Evolutionary conservation across 2,329 filamentous ascomycete genomes (phyloP).

Genomic region (Alternaria panax): DNA sequence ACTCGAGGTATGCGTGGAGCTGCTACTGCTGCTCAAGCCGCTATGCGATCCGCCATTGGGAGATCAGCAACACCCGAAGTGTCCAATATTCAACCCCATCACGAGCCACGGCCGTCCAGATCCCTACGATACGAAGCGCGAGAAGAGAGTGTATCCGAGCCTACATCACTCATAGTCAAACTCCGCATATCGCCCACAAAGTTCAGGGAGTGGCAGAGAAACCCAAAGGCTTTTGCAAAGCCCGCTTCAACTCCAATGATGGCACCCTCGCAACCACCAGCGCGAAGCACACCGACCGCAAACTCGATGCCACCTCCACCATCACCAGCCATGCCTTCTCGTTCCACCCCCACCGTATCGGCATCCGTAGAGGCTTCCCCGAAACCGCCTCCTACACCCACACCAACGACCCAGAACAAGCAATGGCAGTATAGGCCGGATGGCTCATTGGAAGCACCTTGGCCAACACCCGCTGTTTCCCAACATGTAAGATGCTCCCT

Average conservation of each 20-base stretch:
- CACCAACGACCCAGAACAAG: constrained; percentile 39
- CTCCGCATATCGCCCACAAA: constrained; percentile 77
- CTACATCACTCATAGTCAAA: constrained; percentile 70
- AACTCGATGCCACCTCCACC: constrained; percentile 65
- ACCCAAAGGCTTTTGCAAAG: constrained; percentile 56
- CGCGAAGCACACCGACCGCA: constrained; percentile 59
- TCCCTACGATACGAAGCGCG: constrained; percentile 68
- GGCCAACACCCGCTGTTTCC: constrained; percentile 66
- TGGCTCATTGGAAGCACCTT: constrained; percentile 70
- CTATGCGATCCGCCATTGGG: constrained; percentile 76
- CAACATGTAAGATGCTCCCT: constrained; percentile 64
- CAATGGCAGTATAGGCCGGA: constrained; percentile 49
- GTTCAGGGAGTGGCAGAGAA: constrained; percentile 70
- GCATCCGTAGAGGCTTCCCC: constrained; percentile 40
- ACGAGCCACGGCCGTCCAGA: constrained; percentile 75
- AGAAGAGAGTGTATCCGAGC: constrained; percentile 78
- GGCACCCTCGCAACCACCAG: constrained; percentile 57
- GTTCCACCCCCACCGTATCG: constrained; percentile 36
- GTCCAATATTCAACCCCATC: constrained; percentile 61
- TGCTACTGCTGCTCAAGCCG: constrained; percentile 83
- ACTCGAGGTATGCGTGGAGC: constrained; percentile 90
- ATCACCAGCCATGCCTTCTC: constrained; percentile 53
- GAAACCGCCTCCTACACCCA: constrained; percentile 49
- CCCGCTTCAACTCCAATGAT: constrained; percentile 54
- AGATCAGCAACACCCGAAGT: constrained; percentile 91